phyloP scores from a whole-genome alignment of 306 rosid species.

The Castanea sativa region DNA sequence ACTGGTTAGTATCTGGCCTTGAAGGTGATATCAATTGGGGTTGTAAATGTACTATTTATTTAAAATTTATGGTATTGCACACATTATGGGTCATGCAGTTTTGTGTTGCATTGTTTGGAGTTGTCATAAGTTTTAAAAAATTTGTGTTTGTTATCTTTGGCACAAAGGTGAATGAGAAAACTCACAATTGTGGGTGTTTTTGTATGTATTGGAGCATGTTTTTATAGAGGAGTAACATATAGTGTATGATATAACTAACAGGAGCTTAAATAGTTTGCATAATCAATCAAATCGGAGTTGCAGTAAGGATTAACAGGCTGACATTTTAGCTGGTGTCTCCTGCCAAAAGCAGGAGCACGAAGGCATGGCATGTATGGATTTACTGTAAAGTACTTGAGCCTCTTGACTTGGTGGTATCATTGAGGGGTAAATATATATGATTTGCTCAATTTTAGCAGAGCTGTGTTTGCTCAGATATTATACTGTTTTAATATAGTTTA shows the following conservation, averaged over 20 bases:
- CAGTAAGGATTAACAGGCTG: background rate
- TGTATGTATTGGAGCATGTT: background rate
- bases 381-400: background rate
- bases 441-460: constrained; percentile 4
- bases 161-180: background rate
- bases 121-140: background rate
- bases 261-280: background rate
- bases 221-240: background rate
- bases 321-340: background rate
- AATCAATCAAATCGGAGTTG: background rate
- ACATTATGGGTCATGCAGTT: background rate
- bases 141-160: background rate
- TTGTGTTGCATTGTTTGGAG: background rate
- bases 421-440: background rate
- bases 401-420: background rate
- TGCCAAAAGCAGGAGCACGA: background rate
- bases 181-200: background rate
- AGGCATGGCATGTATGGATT: background rate
- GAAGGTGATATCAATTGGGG: background rate
- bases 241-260: background rate
- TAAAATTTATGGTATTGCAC: background rate
- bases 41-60: background rate
- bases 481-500: background rate
- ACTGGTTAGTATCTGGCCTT: constrained; percentile 63
- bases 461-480: background rate